Base-by-base conservation (phyloP, 352 stramenopile species). In the Thraustochytrium striatum region DNA sequence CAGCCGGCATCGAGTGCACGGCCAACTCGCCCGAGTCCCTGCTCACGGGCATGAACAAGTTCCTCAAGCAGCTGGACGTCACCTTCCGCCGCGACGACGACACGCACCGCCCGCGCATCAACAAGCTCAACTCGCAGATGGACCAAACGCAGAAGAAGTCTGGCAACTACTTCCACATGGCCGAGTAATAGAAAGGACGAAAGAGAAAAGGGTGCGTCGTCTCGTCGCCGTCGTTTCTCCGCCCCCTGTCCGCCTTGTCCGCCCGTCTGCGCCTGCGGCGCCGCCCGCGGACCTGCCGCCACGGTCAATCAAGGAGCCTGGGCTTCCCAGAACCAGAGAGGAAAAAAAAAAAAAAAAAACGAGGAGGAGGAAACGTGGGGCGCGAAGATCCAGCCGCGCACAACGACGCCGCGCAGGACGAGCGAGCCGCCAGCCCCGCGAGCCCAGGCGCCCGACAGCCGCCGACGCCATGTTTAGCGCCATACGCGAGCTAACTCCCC, bases 31-130 rank as follows among this genome's bases (percentile, higher is more conserved):
- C 97, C 47, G 89, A 99, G 87, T 87, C 90, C 62, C 87, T 99
- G 69, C 85, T 98, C 57, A 91, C 89, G 50, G 95, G 97, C 68
- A 99, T 99, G 96, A 99, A 99, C 89, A 91, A 90, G 82, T 99
- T 99, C 89, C 87, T 99, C 35, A 97, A 98, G 87, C 92, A 96
- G 82, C 86, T 99, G 41, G 86, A 98, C 81, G 98, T 99, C 68
- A 99, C 97, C 55, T 99, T 99, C 91, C 91, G 97, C 89, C 91
- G 97, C 84, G 97, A 99, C 87, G 96, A 97, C 39, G 95, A 95
- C 44, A 99, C 99, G 87, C 99, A 90, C 88, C 92, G 97, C 72
- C 97, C 97, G 68, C 93, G 96, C 83, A 98, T 98, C 69, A 95
- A 95, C 84, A 95, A 95, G 83, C 89, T 86, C 81, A 88, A 93